Evolutionary conservation across 1,284 basidiomycete genomes (phyloP).

Genomic region (Cronartium quercuum): DNA sequence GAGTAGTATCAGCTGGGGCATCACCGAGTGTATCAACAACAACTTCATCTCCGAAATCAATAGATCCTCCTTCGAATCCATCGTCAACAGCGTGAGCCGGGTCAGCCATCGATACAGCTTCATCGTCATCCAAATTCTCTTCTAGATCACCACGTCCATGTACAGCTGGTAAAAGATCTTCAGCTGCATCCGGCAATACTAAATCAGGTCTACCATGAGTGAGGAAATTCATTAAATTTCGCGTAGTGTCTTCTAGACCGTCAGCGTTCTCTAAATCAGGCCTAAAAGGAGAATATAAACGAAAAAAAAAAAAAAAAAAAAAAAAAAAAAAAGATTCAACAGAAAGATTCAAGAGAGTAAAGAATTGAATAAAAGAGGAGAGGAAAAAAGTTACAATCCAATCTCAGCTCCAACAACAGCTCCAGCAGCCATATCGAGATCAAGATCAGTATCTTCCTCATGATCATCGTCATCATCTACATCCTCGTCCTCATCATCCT

Average conservation of each 20-base stretch:
- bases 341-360: neutral
- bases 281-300: too few relatives aligned
- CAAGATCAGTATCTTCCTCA: slow-evolving; percentile 49
- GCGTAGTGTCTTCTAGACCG: slow-evolving; percentile 13
- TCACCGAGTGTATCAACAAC: slow-evolving; percentile 12
- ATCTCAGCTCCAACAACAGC: slow-evolving; percentile 53
- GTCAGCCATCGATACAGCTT: slow-evolving; percentile 25
- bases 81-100: slow-evolving; percentile 31
- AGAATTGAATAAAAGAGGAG: neutral
- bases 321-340: too few relatives aligned
- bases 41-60: slow-evolving; percentile 37
- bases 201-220: slow-evolving; percentile 27
- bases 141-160: slow-evolving; percentile 23
- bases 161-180: slow-evolving; percentile 19
- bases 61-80: slow-evolving; percentile 22
- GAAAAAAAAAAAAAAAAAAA: too few relatives aligned
- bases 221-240: slow-evolving; percentile 29
- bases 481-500: slow-evolving; percentile 51
- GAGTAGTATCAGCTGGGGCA: slow-evolving; percentile 14
- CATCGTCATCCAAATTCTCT: slow-evolving; percentile 36
- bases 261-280: neutral
- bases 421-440: slow-evolving; percentile 51
- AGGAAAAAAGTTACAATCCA: slow-evolving; percentile 50
- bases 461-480: slow-evolving; percentile 50
- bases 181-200: neutral